phyloP scores from a whole-genome alignment of 371 early-diverging fungal genomes.

The Rhizopus sp. region DNA sequence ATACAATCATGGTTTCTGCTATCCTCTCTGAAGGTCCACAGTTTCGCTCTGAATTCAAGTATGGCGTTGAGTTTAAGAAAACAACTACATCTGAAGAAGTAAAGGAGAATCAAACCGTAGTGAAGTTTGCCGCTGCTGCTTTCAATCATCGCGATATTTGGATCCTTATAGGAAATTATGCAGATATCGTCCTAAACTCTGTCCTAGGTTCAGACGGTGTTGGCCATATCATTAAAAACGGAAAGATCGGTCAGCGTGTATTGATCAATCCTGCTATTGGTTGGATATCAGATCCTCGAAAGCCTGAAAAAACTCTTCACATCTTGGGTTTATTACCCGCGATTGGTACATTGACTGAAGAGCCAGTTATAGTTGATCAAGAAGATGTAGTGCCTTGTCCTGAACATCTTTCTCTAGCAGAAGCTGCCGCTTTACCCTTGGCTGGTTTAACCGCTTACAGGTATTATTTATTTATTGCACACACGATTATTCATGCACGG shows the following conservation, averaged over 20 bases:
- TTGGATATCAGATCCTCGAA: conserved; percentile 51
- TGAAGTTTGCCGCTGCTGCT: conserved; percentile 66
- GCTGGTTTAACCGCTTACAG: conserved; percentile 70
- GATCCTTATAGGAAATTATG: conserved; percentile 58
- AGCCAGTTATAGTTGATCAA: conserved; percentile 42
- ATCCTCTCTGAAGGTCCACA: conserved; percentile 18
- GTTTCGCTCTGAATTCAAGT: conserved; percentile 24
- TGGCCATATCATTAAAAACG: conserved; percentile 41
- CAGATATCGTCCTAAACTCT: conserved; percentile 43
- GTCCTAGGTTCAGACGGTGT: conserved; percentile 64
- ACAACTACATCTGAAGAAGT: conserved; percentile 1
- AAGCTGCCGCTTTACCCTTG: conserved; percentile 71
- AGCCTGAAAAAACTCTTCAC: conserved; percentile 60
- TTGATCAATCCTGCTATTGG: conserved; percentile 56
- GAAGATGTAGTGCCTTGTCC: conserved; percentile 56
- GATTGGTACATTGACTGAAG: conserved; percentile 62
- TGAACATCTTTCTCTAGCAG: conserved; percentile 53
- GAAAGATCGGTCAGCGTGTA: conserved; percentile 38
- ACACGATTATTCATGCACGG: neutral
- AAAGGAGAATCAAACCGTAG: conserved; percentile 41
- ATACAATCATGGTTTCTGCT: conserved; percentile 22
- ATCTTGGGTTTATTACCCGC: conserved; percentile 61
- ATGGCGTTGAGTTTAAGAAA: conserved; percentile 30
- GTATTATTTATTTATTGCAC: conserved; percentile 11
- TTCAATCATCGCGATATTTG: conserved; percentile 73